These are phyloP conservation scores for Phaeosphaeria sp. DNA, from an alignment of 2,329 filamentous ascomycete species.

Conservation along the genomic window DNA sequence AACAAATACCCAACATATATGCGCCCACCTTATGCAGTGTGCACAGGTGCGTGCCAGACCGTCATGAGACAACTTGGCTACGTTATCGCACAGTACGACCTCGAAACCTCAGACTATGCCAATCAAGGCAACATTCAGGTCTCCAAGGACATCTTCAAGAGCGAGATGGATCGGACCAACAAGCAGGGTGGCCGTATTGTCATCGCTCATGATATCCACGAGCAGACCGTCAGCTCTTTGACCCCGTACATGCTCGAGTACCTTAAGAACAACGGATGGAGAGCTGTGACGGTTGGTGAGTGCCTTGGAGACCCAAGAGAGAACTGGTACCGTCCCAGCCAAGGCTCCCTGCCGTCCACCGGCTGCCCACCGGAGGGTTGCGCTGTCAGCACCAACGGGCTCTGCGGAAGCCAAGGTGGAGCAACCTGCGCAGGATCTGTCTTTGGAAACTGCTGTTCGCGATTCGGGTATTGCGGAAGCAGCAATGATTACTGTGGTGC, in stretches of 20 bases:
- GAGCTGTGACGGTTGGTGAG: conserved; percentile 52
- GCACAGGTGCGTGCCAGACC: conserved; percentile 45
- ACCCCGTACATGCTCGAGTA: conserved; percentile 49
- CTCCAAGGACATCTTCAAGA: conserved; percentile 15
- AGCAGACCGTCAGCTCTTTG: conserved; percentile 50
- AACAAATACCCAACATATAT: conserved; percentile 61
- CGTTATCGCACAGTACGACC: conserved; percentile 64
- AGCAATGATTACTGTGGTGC: not conserved
- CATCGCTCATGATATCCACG: conserved; percentile 56
- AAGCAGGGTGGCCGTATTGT: conserved; percentile 15
- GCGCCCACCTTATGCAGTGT: conserved; percentile 53
- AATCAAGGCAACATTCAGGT: conserved; percentile 42
- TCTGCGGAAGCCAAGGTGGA: not conserved
- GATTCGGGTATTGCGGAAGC: not conserved
- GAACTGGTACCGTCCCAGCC: conserved; percentile 53
- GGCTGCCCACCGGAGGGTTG: not conserved
- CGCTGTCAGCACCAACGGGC: not conserved
- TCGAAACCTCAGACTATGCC: conserved; percentile 66
- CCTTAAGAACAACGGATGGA: conserved; percentile 44
- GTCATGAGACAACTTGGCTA: conserved; percentile 55
- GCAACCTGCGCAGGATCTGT: not conserved
- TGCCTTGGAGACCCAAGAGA: conserved; percentile 50
- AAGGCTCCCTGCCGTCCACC: not conserved
- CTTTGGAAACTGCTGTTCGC: not conserved
- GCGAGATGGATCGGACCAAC: conserved; percentile 5